Conservation (phyloP, 192 early-diverging fungal species). For the Dissophora globulifera region DNA sequence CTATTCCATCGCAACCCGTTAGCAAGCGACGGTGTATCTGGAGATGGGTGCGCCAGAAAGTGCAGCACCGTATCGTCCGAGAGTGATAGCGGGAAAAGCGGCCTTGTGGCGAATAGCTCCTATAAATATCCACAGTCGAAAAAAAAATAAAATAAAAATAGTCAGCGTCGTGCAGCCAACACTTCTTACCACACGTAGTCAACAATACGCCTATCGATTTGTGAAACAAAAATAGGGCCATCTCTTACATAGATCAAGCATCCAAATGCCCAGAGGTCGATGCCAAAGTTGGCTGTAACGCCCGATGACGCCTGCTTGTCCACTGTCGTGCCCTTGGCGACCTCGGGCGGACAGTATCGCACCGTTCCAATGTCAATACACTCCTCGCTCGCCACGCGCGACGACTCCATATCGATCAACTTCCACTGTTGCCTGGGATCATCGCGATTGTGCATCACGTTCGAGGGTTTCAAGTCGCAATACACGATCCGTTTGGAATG, state of each 20-base stretch:
- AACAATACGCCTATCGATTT: too few species aligned
- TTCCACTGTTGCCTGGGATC: slow-evolving; percentile 56
- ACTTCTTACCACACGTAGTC: too few species aligned
- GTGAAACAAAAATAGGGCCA: too few species aligned
- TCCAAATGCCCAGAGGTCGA: slow-evolving; percentile 63
- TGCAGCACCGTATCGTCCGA: slow-evolving; percentile 61
- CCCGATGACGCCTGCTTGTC: slow-evolving; percentile 57
- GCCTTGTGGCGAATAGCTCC: slow-evolving; percentile 59
- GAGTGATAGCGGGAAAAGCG: slow-evolving; percentile 54
- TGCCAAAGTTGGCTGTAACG: slow-evolving; percentile 58
- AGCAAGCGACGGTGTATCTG: slow-evolving; percentile 55
- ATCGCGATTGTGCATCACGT: slow-evolving; percentile 59
- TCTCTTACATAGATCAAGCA: slow-evolving; percentile 63
- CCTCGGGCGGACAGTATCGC: slow-evolving; percentile 63
- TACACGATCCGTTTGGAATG: slow-evolving; percentile 60
- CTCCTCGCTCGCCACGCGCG: slow-evolving; percentile 57
- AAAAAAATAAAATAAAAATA: background rate
- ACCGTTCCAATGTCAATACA: slow-evolving; percentile 60
- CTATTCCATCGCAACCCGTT: slow-evolving; percentile 58
- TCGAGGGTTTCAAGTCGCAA: slow-evolving; percentile 66
- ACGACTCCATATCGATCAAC: slow-evolving; percentile 62
- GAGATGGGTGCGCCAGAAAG: slow-evolving; percentile 60
- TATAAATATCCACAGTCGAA: slow-evolving; percentile 8
- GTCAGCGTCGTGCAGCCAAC: too few species aligned
- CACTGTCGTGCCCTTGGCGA: slow-evolving; percentile 58